phyloP scores from a whole-genome alignment of 345 rosid species.

The Gossypium mustelinum region DNA sequence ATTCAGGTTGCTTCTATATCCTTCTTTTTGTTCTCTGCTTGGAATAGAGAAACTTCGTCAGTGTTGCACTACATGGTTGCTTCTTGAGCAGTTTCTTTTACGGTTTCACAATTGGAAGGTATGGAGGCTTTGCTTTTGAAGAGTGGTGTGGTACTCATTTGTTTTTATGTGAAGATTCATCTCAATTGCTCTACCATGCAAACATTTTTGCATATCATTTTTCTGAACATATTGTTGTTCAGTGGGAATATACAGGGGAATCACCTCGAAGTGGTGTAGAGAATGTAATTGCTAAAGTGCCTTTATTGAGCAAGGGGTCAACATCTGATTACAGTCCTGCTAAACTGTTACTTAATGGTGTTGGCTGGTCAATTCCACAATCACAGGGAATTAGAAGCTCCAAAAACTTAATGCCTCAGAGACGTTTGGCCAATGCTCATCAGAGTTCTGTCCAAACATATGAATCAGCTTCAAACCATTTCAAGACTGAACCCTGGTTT shows the following conservation, averaged over 20 bases:
- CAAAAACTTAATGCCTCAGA: slow-evolving; percentile 54
- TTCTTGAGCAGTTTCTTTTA: slow-evolving; percentile 88
- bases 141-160: slow-evolving; percentile 2
- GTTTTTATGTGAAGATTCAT: slow-evolving; percentile 5
- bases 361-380: slow-evolving; percentile 76
- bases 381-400: slow-evolving; percentile 55
- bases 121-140: slow-evolving; percentile 15
- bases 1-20: slow-evolving; percentile 83
- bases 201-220: slow-evolving; percentile 15
- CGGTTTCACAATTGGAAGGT: slow-evolving; percentile 92
- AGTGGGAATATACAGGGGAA: slow-evolving; percentile 91
- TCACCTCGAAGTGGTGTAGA: slow-evolving; percentile 56
- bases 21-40: slow-evolving; percentile 81
- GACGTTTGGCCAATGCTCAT: slow-evolving; percentile 31
- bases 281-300: slow-evolving; percentile 37
- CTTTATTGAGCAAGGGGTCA: slow-evolving; percentile 36
- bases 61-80: slow-evolving; percentile 91
- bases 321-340: slow-evolving; percentile 66
- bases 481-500: slow-evolving; percentile 73
- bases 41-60: slow-evolving; percentile 94
- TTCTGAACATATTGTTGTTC: slow-evolving; percentile 42
- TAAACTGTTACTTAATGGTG: slow-evolving; percentile 73
- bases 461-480: slow-evolving; percentile 39
- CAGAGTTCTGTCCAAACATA: slow-evolving; percentile 33
- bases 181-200: slow-evolving; percentile 13